Conservation (phyloP, 192 early-diverging fungal species). For the Backusella tuberculispora region DNA sequence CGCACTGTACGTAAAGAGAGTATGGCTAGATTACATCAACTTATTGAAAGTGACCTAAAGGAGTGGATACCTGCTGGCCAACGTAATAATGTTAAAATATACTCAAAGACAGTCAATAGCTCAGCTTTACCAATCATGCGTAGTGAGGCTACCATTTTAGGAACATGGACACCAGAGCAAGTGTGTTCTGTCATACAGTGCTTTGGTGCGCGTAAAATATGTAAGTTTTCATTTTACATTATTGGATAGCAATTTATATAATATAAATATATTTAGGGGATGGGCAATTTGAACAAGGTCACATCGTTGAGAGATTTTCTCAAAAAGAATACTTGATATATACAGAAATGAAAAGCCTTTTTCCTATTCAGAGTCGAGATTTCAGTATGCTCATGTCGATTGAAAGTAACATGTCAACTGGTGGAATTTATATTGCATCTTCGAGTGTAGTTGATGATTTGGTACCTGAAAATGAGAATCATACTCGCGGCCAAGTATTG, state of each 20-base stretch:
- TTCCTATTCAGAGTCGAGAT: conserved; percentile 49
- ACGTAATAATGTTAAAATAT: conserved; percentile 42
- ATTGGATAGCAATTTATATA: neutral
- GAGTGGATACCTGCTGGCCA: conserved; percentile 46
- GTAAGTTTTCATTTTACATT: conserved; percentile 21
- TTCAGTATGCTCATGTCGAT: conserved; percentile 44
- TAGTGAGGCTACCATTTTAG: conserved; percentile 43
- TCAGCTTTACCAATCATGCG: conserved; percentile 48
- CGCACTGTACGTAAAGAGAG: conserved; percentile 34
- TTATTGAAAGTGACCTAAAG: conserved; percentile 36
- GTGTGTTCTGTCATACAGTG: conserved; percentile 50
- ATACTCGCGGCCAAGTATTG: conserved; percentile 46
- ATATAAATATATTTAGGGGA: conserved; percentile 40
- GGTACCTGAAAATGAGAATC: conserved; percentile 45
- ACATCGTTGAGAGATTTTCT: conserved; percentile 47
- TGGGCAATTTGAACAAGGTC: conserved; percentile 48
- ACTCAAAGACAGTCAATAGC: conserved; percentile 41
- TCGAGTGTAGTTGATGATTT: conserved; percentile 49
- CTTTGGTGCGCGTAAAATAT: conserved; percentile 46
- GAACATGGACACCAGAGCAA: conserved; percentile 51
- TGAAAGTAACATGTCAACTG: conserved; percentile 49
- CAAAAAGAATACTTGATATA: conserved; percentile 49
- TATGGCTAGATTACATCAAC: conserved; percentile 42
- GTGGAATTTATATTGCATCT: conserved; percentile 42
- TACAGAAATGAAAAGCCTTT: conserved; percentile 39